phyloP scores from a whole-genome alignment of 441 rosid genomes.

The Bruguiera hainesii region DNA sequence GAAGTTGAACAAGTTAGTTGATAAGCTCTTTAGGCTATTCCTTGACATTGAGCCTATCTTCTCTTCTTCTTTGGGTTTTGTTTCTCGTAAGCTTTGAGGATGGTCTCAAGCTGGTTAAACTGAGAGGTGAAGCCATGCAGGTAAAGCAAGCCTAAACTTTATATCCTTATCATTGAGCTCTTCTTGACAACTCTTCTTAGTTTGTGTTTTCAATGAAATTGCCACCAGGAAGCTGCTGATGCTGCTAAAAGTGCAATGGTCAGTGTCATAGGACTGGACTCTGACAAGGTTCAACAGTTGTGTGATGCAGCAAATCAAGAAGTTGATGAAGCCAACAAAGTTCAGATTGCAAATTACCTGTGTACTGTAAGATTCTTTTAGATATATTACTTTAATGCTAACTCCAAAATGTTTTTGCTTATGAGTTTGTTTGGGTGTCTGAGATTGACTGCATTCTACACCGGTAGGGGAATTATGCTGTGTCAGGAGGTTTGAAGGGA shows the following conservation, averaged over 20 bases:
- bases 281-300: constrained; percentile 76
- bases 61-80: constrained; percentile 19
- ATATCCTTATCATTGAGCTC: background rate
- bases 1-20: background rate
- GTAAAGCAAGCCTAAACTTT: background rate
- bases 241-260: constrained; percentile 96
- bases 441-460: background rate
- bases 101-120: constrained; percentile 93
- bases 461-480: constrained; percentile 88
- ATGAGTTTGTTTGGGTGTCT: background rate
- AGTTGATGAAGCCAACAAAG: constrained; percentile 73
- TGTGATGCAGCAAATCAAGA: constrained; percentile 94
- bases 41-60: constrained; percentile 3
- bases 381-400: background rate
- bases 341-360: constrained; percentile 87
- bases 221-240: constrained; percentile 86
- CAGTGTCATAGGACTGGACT: constrained; percentile 83
- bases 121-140: constrained; percentile 15
- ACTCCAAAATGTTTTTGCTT: background rate
- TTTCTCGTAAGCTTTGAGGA: constrained; percentile 72
- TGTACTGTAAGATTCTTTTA: constrained; percentile 52
- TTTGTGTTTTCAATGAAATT: constrained; percentile 11
- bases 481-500: constrained; percentile 93
- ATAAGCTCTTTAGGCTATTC: constrained; percentile 4
- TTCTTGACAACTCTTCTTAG: constrained; percentile 13